Percentiles rank a stretch among this genome's conserved stretches.
Conservation (phyloP, 805 yeast genomes). For the Nakazawaea holstii region DNA sequence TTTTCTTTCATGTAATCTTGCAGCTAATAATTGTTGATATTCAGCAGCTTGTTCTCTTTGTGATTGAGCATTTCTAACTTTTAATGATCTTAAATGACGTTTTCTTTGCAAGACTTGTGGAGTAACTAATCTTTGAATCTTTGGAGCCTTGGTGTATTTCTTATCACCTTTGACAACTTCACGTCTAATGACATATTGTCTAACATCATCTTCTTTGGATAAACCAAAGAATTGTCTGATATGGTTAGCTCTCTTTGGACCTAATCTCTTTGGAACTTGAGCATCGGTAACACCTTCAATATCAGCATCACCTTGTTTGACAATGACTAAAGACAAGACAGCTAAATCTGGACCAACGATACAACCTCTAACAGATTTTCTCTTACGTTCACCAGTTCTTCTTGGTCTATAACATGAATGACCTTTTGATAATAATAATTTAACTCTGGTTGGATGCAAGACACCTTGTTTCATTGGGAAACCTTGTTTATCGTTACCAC, state of each 20-base stretch:
- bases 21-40: constrained; percentile 97
- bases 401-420: constrained; percentile 99
- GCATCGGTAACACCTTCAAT: constrained; percentile 94
- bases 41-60: constrained; percentile 99
- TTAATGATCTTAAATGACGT: constrained; percentile 91
- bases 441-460: constrained; percentile 99
- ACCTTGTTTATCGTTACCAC: constrained; percentile 99
- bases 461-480: constrained; percentile 99
- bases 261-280: constrained; percentile 97
- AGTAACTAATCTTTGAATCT: constrained; percentile 98
- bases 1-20: constrained; percentile 97
- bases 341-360: constrained; percentile 96
- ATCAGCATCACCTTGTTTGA: constrained; percentile 96
- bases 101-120: constrained; percentile 99
- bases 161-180: constrained; percentile 97
- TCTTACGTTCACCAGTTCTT: constrained; percentile 99
- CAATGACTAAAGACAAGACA: constrained; percentile 86
- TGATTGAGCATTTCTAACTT: constrained; percentile 95
- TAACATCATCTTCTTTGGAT: constrained; percentile 88
- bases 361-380: constrained; percentile 99
- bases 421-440: constrained; percentile 88
- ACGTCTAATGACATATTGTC: constrained; percentile 94
- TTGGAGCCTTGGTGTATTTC: constrained; percentile 99
- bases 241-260: constrained; percentile 99
- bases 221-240: constrained; percentile 99